These are phyloP conservation scores for Cylindrotheca closterium DNA, from an alignment of 108 stramenopile species.

Conservation along the genomic window DNA sequence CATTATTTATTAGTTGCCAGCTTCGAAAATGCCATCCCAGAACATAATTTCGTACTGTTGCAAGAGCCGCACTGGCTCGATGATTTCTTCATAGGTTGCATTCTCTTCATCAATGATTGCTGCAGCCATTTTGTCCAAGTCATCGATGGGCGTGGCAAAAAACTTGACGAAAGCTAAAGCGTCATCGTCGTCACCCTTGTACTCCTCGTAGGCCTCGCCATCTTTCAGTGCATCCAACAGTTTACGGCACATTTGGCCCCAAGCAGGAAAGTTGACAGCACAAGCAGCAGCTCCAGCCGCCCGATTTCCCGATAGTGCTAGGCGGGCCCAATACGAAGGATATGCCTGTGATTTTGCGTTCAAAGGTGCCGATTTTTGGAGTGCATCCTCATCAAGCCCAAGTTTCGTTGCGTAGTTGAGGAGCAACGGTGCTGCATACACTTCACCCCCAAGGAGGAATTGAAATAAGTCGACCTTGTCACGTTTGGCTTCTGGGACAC, in stretches of 20 bases:
- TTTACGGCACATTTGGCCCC: constrained; percentile 33
- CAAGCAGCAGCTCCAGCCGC: constrained; percentile 43
- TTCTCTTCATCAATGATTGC: constrained; percentile 26
- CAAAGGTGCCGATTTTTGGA: not conserved
- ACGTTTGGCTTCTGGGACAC: constrained; percentile 3
- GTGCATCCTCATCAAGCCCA: constrained; percentile 12
- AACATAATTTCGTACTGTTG: constrained; percentile 43
- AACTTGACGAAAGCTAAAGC: constrained; percentile 34
- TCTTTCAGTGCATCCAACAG: constrained; percentile 11
- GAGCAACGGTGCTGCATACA: constrained; percentile 31
- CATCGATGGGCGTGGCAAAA: constrained; percentile 38
- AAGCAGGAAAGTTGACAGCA: constrained; percentile 44
- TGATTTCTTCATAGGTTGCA: constrained; percentile 32
- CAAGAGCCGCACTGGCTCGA: constrained; percentile 42
- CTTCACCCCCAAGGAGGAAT: constrained; percentile 38
- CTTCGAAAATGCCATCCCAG: constrained; percentile 27
- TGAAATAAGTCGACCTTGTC: constrained; percentile 29
- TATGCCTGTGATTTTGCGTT: constrained; percentile 28
- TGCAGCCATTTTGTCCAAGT: constrained; percentile 39
- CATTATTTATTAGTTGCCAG: not conserved
- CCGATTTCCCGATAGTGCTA: constrained; percentile 24
- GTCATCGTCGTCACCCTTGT: constrained; percentile 16
- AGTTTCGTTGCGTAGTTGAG: constrained; percentile 17
- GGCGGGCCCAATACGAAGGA: constrained; percentile 44
- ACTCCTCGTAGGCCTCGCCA: constrained; percentile 13